Base-by-base conservation (phyloP, 805 yeast genomes). In the Zygosaccharomyces kombuchaensis region DNA sequence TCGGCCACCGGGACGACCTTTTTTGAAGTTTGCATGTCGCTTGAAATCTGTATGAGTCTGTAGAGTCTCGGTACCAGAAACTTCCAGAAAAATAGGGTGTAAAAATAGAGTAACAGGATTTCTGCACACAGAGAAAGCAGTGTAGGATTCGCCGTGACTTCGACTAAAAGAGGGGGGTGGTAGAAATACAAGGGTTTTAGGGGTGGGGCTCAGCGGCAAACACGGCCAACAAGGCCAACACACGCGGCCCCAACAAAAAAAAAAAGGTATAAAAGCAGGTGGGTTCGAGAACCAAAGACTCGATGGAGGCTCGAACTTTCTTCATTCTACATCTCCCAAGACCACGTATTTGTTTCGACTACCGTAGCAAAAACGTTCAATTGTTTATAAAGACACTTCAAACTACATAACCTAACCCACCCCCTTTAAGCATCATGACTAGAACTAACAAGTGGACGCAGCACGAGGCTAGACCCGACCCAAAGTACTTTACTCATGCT, bases 401-500 rank as follows among this genome's bases (percentile, higher is more conserved):
- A 29, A 3, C 29, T 12, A 26, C 4, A 12, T 13, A 29, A 29
- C 32, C 22, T 35, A 9, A 7, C 13, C 14, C 17, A 7, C 13
- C 14, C 17, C 5, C 23, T 7, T 38, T 14, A 5, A 4, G 8
- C 44, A 46, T 48, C 31, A 84, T 84, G 93, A 75, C 89, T 44
- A 82, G 88, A 81, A 84, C 91, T 38, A 76, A 78, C 66, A 84
- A 83, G 70, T 84, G 88, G 87, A 77, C 82, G 21, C 44, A 64
- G 22, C 84, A 80, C 59, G 88, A 83, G 67, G 63, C 73, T 32
- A 74, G 73, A 51, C 70, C 77, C 34, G 76, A 76, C 47, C 78
- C 88, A 44, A 81, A 78, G 61, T 87, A 78, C 78, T 89, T 88
- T 65, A 83, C 90, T 46, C 90, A 84, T 62, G 77, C 78, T 57